A percentile compares a stretch with the other conserved stretches of the same genome.
These are phyloP conservation scores for Penicillium cataractarum DNA, from an alignment of 495 filamentous ascomycete species.

Conservation along the genomic window DNA sequence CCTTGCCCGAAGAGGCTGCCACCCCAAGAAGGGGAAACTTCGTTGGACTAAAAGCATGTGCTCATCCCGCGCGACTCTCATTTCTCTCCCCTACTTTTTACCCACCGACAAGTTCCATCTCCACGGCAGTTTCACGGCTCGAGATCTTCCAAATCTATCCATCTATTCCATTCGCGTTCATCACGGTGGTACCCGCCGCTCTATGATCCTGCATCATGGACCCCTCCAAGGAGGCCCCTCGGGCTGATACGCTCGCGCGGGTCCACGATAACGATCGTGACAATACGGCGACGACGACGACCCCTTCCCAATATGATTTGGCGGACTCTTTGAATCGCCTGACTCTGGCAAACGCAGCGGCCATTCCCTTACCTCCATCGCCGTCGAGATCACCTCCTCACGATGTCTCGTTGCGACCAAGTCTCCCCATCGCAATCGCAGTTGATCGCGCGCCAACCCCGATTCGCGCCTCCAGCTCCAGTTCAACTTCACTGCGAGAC, in stretches of 20 bases:
- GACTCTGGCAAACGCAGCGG: constrained; percentile 47
- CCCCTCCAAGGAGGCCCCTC: constrained; percentile 34
- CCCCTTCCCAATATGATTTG: constrained; percentile 26
- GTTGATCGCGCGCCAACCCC: constrained; percentile 33
- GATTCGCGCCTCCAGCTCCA: constrained; percentile 54
- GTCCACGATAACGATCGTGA: constrained; percentile 30
- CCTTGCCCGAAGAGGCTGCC: constrained; percentile 19
- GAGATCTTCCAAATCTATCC: too few species aligned
- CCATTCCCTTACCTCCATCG: constrained; percentile 50
- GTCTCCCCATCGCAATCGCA: constrained; percentile 15
- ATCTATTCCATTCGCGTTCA: neutral
- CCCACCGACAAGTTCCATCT: too few species aligned
- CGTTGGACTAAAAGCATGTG: constrained; percentile 1
- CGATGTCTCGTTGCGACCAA: constrained; percentile 32
- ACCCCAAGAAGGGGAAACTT: constrained; percentile 8
- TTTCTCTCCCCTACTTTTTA: neutral
- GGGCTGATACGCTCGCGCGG: constrained; percentile 28
- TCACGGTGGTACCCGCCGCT: neutral
- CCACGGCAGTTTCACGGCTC: neutral
- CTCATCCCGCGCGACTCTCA: constrained; percentile 16
- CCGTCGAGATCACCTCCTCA: constrained; percentile 42
- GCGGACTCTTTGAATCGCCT: constrained; percentile 50
- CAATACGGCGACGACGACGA: constrained; percentile 17
- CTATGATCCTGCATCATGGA: constrained; percentile 39
- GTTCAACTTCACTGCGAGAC: constrained; percentile 50